Evolutionary conservation across 1,284 basidiomycete genomes (phyloP), one percentile per base, ranked within the genome.

Genomic region (Ceratobasidium sp.): DNA sequence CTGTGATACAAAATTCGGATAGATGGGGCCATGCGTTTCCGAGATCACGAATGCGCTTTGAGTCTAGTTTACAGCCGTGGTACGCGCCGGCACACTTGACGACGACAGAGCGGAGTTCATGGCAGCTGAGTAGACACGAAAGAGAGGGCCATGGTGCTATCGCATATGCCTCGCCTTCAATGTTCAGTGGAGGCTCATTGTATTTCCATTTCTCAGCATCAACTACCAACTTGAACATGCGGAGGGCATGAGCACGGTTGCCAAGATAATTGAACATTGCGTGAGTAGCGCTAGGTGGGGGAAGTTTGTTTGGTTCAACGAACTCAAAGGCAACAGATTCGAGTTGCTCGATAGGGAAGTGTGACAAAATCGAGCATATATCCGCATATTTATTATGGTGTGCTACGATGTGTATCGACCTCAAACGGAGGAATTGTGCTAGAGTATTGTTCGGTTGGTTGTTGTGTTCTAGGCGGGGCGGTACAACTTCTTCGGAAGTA

Each of bases 191-290:
- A 9, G 46, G 67, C 23, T 44, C 23, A 28, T 26, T 69, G 33
- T 69, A 69, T 6, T 69, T 46, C 67, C 67, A 69, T 49, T 26
- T 69, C 42, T 69, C 67, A 28, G 67, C 67, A 33, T 69, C 67
- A 20, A 26, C 33, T 3, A 69, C n/a, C 46, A 69, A 49, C 26
- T 28, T 49, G 20, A 69, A 69, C 51, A 18, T 12, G 23, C 67
- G 67, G 15, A 69, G 46, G 20, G 6, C 44, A 49, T 4, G n/a
- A 13, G 46, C 67, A 15, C 46, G 20, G 26, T 69, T 51, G 12
- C 67, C 67, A 23, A 69, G 23, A 5, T 51, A 26, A 13, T 26
- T 46, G 20, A 51, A 69, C 20, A 69, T 6, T 12, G 67, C 46
- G 12, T 28, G 46, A 6, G 51, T 69, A 69, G 51, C 23, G 44